These are phyloP conservation scores for Triticum aestivum DNA, from an alignment of 176 grass and related monocot species.

Conservation along the genomic window DNA sequence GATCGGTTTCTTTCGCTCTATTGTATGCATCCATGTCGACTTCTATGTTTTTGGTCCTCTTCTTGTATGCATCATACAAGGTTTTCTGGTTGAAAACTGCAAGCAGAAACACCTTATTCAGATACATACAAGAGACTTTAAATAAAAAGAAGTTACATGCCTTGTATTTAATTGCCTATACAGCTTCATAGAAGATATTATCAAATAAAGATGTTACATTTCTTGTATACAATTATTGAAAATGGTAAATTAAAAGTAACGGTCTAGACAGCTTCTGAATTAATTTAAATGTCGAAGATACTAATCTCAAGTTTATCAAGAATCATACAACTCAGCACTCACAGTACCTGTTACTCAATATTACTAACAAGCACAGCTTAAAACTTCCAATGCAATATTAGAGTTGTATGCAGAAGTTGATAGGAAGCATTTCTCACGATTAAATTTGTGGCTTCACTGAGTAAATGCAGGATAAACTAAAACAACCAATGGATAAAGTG, in stretches of 20 bases:
- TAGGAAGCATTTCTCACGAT: background rate
- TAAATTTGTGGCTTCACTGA: background rate
- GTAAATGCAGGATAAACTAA: background rate
- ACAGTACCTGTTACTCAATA: background rate
- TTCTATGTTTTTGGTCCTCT: slow-evolving; percentile 80
- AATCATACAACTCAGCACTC: background rate
- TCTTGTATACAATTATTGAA: background rate
- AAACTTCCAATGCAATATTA: background rate
- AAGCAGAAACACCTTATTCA: background rate
- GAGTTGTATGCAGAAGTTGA: background rate
- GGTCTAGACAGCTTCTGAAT: background rate
- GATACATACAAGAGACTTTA: background rate
- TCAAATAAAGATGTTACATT: background rate
- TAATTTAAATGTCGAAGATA: background rate
- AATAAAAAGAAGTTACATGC: background rate
- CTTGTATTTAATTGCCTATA: background rate
- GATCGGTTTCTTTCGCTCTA: slow-evolving; percentile 79
- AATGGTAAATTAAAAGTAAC: background rate
- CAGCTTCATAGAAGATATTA: too few relatives aligned
- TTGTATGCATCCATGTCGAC: slow-evolving; percentile 91
- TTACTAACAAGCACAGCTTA: background rate
- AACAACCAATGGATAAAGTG: background rate
- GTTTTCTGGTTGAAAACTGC: slow-evolving; percentile 98
- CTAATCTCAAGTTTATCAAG: background rate
- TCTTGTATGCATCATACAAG: slow-evolving; percentile 90